Evolutionary conservation across 345 rosid genomes (phyloP).

Genomic region (Lumnitzera littorea): DNA sequence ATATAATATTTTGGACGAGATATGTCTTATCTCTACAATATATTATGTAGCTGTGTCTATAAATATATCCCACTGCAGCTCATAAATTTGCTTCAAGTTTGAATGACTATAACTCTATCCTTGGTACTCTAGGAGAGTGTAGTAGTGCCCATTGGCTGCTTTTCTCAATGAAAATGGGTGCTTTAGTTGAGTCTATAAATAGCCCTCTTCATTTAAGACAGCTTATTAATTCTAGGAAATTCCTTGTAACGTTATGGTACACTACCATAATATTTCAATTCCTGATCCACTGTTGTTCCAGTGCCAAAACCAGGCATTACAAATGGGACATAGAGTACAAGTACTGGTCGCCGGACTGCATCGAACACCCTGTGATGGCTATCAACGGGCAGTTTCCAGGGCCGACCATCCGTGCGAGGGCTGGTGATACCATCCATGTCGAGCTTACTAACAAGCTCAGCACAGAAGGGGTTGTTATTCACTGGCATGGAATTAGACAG

Average conservation of each 20-base stretch:
- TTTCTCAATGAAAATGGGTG: no score
- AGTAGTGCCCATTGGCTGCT: no score
- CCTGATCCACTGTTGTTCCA: slow-evolving; percentile 1
- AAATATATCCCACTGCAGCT: no score
- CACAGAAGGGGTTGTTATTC: slow-evolving; percentile 81
- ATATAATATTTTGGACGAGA: no score
- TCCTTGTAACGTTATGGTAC: neutral
- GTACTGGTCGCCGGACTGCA: slow-evolving; percentile 67
- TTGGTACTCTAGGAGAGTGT: no score
- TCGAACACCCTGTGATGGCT: slow-evolving; percentile 49
- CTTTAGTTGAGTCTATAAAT: no score
- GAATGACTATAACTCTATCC: no score
- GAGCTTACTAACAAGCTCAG: slow-evolving; percentile 55
- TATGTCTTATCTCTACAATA: no score
- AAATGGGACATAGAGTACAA: slow-evolving; percentile 64
- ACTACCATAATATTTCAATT: neutral
- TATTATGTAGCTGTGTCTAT: no score
- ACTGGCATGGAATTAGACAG: slow-evolving; percentile 98
- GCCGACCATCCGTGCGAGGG: slow-evolving; percentile 55
- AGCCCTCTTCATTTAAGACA: no score
- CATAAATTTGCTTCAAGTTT: no score
- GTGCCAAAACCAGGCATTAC: slow-evolving; percentile 23
- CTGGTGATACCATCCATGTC: slow-evolving; percentile 56
- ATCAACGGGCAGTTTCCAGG: slow-evolving; percentile 89
- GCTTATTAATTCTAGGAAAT: no score